Evolutionary conservation across 2,329 filamentous ascomycete genomes (phyloP).

Genomic region (Pyrenophora tritici-repentis): DNA sequence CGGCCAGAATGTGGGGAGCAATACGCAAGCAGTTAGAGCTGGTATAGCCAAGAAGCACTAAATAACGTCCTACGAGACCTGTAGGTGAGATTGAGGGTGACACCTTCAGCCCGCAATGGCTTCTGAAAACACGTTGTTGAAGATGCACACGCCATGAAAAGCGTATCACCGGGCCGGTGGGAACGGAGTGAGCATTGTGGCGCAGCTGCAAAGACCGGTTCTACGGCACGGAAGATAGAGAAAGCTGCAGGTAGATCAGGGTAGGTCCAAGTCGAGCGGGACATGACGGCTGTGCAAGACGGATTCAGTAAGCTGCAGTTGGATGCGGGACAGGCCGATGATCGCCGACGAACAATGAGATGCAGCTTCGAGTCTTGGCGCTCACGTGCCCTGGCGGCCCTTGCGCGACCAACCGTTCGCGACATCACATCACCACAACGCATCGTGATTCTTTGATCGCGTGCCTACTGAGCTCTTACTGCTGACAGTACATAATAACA

Average conservation of each 20-base stretch:
- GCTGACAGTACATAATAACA: not conserved
- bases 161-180: slow-evolving; percentile 3
- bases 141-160: not conserved
- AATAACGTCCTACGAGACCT: not conserved
- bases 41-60: slow-evolving; percentile 4
- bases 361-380: not conserved
- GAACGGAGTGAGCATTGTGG: slow-evolving; percentile 6
- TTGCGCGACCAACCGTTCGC: not conserved
- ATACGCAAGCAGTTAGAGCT: slow-evolving; percentile 2
- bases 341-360: slow-evolving; percentile 3
- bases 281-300: slow-evolving; percentile 2
- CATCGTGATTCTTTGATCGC: not conserved
- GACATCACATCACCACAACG: not conserved
- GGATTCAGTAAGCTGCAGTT: slow-evolving; percentile 12
- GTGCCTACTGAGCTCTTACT: not conserved
- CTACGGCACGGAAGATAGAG: slow-evolving; percentile 15
- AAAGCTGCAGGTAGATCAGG: slow-evolving; percentile 2
- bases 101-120: not conserved
- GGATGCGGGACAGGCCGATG: not conserved
- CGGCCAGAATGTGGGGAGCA: slow-evolving; percentile 1
- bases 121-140: not conserved
- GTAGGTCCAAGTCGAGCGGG: not conserved
- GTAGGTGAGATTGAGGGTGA: not conserved
- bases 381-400: slow-evolving; percentile 11
- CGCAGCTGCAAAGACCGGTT: slow-evolving; percentile 10